phyloP scores from a whole-genome alignment of 2,329 filamentous ascomycete genomes.

The Calonectria montana region DNA sequence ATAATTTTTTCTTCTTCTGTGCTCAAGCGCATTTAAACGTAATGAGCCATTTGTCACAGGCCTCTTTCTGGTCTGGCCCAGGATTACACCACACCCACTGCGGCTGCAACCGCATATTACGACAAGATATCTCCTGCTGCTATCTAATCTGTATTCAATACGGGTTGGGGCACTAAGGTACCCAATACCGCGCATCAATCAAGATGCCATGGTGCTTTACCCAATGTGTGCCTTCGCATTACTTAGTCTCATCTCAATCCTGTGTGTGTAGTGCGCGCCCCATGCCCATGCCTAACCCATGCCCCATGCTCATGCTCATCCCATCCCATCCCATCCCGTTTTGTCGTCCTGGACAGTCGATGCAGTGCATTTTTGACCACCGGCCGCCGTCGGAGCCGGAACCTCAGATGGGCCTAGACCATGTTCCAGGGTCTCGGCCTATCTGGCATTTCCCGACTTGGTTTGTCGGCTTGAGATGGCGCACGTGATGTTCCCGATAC shows the following conservation, averaged over 20 bases:
- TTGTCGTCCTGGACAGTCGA: not conserved
- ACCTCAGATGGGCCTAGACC: slow-evolving; percentile 21
- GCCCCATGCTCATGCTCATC: not conserved
- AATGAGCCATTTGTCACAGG: not conserved
- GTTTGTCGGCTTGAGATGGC: slow-evolving; percentile 3
- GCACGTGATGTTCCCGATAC: slow-evolving; percentile 23
- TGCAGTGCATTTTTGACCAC: slow-evolving; percentile 6
- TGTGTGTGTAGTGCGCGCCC: not conserved
- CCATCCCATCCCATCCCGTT: slow-evolving; percentile 1
- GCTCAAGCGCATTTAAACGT: not conserved
- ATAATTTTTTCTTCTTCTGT: not conserved
- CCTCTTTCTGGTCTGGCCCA: not conserved
- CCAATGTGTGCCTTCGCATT: slow-evolving; percentile 1
- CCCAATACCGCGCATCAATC: not conserved
- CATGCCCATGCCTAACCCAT: not conserved
- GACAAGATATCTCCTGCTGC: not conserved
- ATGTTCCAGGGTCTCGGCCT: slow-evolving; percentile 25
- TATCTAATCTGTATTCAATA: not conserved
- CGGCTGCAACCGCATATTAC: not conserved
- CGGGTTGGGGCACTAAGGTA: not conserved
- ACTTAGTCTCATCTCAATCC: slow-evolving; percentile 3
- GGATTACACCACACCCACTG: not conserved
- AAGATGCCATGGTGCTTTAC: not conserved
- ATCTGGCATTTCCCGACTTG: slow-evolving; percentile 15
- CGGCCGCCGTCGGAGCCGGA: slow-evolving; percentile 28